Conservation (phyloP, 2,329 filamentous ascomycete genomes). For the Pyrenophora seminiperda region DNA sequence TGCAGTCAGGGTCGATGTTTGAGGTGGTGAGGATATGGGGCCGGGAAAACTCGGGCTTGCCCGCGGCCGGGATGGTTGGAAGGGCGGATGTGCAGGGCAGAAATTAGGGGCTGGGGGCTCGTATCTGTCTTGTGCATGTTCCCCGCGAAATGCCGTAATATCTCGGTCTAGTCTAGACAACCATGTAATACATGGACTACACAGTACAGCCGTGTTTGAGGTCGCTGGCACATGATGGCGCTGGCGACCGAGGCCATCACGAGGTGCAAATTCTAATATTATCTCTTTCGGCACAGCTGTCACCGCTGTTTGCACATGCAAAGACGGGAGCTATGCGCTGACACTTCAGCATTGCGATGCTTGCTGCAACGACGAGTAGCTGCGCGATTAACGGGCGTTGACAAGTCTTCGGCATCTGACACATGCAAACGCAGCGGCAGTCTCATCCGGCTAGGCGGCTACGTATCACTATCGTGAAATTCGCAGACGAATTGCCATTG, state of each 20-base stretch:
- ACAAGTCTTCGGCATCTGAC: conserved; percentile 17
- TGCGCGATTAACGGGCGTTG: conserved; percentile 11
- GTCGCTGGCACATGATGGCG: no score
- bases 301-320: background rate
- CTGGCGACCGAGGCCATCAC: no score
- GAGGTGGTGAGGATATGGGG: conserved; percentile 11
- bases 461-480: conserved; percentile 6
- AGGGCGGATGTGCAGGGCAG: conserved; percentile 11
- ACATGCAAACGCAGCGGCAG: conserved; percentile 3
- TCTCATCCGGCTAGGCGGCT: conserved; percentile 5
- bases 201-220: no score
- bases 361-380: background rate
- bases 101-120: conserved; percentile 21
- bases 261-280: no score
- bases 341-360: background rate
- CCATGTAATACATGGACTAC: no score
- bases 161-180: conserved; percentile 25
- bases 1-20: conserved; percentile 5
- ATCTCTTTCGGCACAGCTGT: background rate
- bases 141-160: conserved; percentile 31
- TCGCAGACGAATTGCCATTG: conserved; percentile 29
- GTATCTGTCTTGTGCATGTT: conserved; percentile 24
- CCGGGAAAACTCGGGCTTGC: conserved; percentile 34
- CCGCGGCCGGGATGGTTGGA: conserved; percentile 31
- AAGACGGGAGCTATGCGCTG: background rate